These are phyloP conservation scores for Clitopilus passeckerianus DNA, from an alignment of 768 basidiomycete species.

Conservation along the genomic window DNA sequence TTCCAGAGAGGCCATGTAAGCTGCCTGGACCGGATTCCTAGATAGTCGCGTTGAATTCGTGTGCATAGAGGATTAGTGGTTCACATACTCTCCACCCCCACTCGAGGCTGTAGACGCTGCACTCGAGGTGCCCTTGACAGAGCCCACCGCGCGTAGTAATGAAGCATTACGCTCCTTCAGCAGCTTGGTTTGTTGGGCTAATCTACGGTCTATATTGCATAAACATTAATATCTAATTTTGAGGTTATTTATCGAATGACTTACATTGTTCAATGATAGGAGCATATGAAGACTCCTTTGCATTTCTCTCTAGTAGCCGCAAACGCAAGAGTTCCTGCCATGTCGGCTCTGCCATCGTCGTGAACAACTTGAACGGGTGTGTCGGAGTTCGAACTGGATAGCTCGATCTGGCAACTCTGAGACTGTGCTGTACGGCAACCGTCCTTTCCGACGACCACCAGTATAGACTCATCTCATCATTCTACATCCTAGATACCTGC, in stretches of 20 bases:
- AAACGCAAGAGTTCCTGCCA: conserved; percentile 83
- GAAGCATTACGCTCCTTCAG: conserved; percentile 91
- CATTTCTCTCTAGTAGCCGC: conserved; percentile 80
- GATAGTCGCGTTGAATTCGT: conserved; percentile 12
- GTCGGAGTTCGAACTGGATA: conserved; percentile 37
- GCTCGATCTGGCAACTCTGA: conserved; percentile 20
- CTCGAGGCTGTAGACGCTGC: conserved; percentile 57
- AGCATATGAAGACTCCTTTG: conserved; percentile 73
- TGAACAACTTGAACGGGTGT: conserved; percentile 9
- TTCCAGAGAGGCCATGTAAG: conserved; percentile 89
- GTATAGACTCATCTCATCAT: conserved; percentile 14
- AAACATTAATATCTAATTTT: conserved; percentile 6
- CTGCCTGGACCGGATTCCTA: conserved; percentile 82
- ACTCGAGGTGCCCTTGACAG: conserved; percentile 58
- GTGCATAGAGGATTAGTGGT: conserved; percentile 4
- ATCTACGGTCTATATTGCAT: conserved; percentile 65
- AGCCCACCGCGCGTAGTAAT: conserved; percentile 77
- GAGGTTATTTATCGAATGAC: conserved; percentile 21
- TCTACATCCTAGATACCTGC: conserved; percentile 17
- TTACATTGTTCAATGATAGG: conserved; percentile 91
- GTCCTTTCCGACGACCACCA: conserved; percentile 14
- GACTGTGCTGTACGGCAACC: conserved; percentile 7
- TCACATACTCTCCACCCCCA: conserved; percentile 57
- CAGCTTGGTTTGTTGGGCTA: conserved; percentile 88
- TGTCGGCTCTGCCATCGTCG: conserved; percentile 67